Evolutionary conservation across 192 early-diverging fungal species (phyloP).

Genomic region (Jimgerdemannia lactiflua): DNA sequence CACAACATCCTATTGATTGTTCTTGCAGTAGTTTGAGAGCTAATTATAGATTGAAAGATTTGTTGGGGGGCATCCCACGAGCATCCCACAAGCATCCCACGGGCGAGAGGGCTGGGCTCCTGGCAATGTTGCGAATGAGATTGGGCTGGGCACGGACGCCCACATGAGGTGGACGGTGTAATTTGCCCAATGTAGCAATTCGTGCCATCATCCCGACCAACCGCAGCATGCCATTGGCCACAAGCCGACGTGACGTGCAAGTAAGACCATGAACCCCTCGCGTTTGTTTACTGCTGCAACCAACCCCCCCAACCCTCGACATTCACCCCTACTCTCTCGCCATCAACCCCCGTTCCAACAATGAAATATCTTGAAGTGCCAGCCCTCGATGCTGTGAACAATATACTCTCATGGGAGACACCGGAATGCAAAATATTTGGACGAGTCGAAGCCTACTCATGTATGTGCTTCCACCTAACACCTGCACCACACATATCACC

Average conservation of each 20-base stretch:
- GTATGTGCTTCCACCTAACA: slow-evolving; percentile 52
- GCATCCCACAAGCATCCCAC: too few species aligned
- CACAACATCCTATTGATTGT: too few species aligned
- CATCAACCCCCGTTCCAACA: neutral
- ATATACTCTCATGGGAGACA: slow-evolving; percentile 78
- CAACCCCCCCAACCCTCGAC: too few species aligned
- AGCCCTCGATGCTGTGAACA: slow-evolving; percentile 83
- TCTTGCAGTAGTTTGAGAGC: too few species aligned
- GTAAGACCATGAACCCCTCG: neutral
- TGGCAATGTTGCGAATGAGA: too few species aligned
- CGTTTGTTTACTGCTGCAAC: neutral
- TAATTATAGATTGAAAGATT: too few species aligned
- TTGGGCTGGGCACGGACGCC: too few species aligned
- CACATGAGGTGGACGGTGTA: too few species aligned
- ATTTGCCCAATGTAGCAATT: neutral
- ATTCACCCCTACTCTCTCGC: neutral
- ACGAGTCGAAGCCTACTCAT: slow-evolving; percentile 91
- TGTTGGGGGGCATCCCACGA: too few species aligned
- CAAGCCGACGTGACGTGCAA: neutral
- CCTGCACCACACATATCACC: neutral
- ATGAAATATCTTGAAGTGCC: slow-evolving; percentile 92
- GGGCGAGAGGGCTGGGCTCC: too few species aligned
- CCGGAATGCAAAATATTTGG: slow-evolving; percentile 82
- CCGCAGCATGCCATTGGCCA: neutral
- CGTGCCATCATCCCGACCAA: neutral